Evolutionary conservation across 1,139 yeast genomes (phyloP).

Genomic region (Protomyces lactucae-debilis): DNA sequence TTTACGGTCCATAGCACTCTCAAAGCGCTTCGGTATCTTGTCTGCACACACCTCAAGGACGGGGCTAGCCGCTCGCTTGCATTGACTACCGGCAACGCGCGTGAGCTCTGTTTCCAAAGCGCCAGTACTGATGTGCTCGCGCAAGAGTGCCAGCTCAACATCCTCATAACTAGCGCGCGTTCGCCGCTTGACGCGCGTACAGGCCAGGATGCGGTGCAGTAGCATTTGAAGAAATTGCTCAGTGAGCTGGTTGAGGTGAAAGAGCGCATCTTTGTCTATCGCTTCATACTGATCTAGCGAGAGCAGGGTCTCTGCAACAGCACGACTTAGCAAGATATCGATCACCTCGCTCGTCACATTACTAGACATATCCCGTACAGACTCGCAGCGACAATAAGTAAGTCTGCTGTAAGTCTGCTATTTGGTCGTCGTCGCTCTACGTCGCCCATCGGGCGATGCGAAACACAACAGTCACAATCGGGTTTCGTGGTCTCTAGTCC

Average conservation of each 20-base stretch:
- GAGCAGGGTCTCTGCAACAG: neutral
- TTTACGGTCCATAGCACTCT: slow-evolving; percentile 7
- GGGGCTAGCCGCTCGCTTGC: neutral
- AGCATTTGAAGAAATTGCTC: slow-evolving; percentile 10
- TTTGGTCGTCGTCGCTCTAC: neutral
- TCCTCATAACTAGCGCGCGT: slow-evolving; percentile 16
- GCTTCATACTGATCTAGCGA: slow-evolving; percentile 4
- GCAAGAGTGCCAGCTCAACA: slow-evolving; percentile 13
- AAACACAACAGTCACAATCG: neutral
- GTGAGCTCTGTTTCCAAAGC: slow-evolving; percentile 15
- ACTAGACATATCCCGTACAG: neutral
- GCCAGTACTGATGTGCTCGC: slow-evolving; percentile 4
- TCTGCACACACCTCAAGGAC: neutral
- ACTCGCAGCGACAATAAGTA: too few species aligned
- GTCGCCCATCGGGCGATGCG: neutral
- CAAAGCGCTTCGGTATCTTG: slow-evolving; percentile 21
- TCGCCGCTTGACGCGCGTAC: slow-evolving; percentile 11
- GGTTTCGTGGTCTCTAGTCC: neutral
- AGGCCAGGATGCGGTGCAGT: slow-evolving; percentile 5
- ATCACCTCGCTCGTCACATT: slow-evolving; percentile 16
- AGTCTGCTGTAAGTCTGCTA: too few species aligned
- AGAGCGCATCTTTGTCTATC: slow-evolving; percentile 3
- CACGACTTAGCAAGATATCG: slow-evolving; percentile 2
- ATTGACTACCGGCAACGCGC: neutral
- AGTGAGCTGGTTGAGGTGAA: slow-evolving; percentile 8